These are phyloP conservation scores for Aspergillus sojae DNA, from an alignment of 2,329 filamentous ascomycete species.

Conservation along the genomic window DNA sequence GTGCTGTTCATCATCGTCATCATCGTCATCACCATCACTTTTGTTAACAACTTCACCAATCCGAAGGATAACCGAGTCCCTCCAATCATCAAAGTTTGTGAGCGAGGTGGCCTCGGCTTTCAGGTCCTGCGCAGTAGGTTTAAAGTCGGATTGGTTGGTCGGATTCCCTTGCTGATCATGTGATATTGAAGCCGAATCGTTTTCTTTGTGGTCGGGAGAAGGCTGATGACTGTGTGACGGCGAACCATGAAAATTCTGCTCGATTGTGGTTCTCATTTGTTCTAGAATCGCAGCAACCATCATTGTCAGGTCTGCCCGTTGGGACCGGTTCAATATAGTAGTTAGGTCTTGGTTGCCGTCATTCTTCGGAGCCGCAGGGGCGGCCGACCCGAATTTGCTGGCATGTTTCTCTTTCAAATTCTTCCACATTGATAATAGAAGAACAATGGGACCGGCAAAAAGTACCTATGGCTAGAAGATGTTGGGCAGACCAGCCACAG, in stretches of 20 bases:
- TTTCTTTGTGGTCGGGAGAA: constrained; percentile 26
- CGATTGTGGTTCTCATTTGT: constrained; percentile 43
- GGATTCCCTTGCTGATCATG: constrained; percentile 5
- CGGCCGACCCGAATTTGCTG: constrained; percentile 31
- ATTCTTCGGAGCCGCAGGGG: constrained; percentile 23
- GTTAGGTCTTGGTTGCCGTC: constrained; percentile 43
- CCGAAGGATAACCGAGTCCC: constrained; percentile 68
- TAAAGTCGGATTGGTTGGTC: constrained; percentile 10
- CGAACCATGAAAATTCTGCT: constrained; percentile 40
- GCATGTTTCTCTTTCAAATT: constrained; percentile 36
- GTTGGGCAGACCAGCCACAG: not conserved
- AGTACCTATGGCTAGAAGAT: not conserved
- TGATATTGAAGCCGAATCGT: constrained; percentile 5
- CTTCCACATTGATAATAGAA: constrained; percentile 31
- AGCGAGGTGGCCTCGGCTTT: constrained; percentile 65
- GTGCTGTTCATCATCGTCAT: constrained; percentile 45
- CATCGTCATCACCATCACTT: constrained; percentile 40
- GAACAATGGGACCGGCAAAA: not conserved
- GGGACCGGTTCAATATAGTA: constrained; percentile 43
- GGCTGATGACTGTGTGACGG: constrained; percentile 7
- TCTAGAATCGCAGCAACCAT: constrained; percentile 43
- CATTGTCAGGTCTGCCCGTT: constrained; percentile 46
- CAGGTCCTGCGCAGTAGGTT: constrained; percentile 41
- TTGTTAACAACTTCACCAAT: constrained; percentile 69
- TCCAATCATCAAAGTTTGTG: constrained; percentile 79